Percentiles rank a stretch among this genome's conserved stretches.
phyloP scores from a whole-genome alignment of 2,329 filamentous ascomycete genomes.

The Fusarium sp. region DNA sequence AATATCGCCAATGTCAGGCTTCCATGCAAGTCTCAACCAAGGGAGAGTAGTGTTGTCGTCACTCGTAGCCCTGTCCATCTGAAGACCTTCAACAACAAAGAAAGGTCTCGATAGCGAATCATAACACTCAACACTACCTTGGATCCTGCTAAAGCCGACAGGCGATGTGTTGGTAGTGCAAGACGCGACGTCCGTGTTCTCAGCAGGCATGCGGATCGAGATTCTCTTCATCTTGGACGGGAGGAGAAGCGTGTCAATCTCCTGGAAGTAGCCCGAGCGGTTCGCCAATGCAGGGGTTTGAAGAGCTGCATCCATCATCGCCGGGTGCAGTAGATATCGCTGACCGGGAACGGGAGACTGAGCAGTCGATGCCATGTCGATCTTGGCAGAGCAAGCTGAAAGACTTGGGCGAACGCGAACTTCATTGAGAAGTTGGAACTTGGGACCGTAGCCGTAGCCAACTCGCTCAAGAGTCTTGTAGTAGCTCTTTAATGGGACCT shows the following conservation, averaged over 20 bases:
- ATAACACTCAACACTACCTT: conserved; percentile 37
- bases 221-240: conserved; percentile 40
- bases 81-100: conserved; percentile 38
- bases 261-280: conserved; percentile 39
- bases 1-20: conserved; percentile 41
- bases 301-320: conserved; percentile 43
- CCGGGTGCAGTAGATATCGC: conserved; percentile 39
- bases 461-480: conserved; percentile 41
- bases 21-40: conserved; percentile 39
- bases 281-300: conserved; percentile 41
- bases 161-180: conserved; percentile 38
- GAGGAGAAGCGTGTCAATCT: conserved; percentile 39
- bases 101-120: conserved; percentile 32
- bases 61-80: conserved; percentile 40
- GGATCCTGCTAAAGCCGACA: conserved; percentile 35
- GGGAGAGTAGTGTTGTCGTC: conserved; percentile 38
- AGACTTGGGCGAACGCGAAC: conserved; percentile 38
- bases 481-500: conserved; percentile 40
- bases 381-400: conserved; percentile 39
- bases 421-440: conserved; percentile 41
- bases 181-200: conserved; percentile 31
- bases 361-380: conserved; percentile 31
- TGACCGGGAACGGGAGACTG: conserved; percentile 37
- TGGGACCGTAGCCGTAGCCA: conserved; percentile 42
- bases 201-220: conserved; percentile 38